phyloP scores from a whole-genome alignment of 805 yeast genomes.

The Barnettozyma salicaria region DNA sequence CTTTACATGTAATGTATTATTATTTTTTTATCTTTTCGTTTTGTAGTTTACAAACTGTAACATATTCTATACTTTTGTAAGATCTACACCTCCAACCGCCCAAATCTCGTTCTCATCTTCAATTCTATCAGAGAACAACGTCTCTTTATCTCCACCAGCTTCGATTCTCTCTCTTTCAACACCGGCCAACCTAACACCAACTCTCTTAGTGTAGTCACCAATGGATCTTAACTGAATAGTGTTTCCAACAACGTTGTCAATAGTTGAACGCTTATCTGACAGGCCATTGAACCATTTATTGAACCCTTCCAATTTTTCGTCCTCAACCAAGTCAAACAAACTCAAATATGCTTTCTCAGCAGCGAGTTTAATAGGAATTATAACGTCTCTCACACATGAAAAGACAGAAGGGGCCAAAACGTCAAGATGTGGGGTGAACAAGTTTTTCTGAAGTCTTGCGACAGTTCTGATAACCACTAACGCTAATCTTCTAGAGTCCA shows the following conservation, averaged over 20 bases:
- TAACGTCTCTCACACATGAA: constrained; percentile 75
- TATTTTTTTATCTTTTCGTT: constrained; percentile 1
- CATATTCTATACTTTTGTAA: constrained; percentile 24
- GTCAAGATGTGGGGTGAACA: constrained; percentile 50
- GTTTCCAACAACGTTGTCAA: constrained; percentile 41
- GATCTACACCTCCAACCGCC: constrained; percentile 74
- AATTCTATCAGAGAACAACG: constrained; percentile 74
- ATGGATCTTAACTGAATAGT: constrained; percentile 63
- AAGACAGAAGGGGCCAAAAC: constrained; percentile 67
- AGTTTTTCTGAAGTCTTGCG: constrained; percentile 52
- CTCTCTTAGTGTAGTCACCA: constrained; percentile 85
- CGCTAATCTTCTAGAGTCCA: constrained; percentile 75
- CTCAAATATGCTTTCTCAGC: constrained; percentile 87
- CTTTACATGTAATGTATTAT: background rate
- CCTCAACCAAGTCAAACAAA: constrained; percentile 67
- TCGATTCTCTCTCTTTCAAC: constrained; percentile 84
- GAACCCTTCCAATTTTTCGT: constrained; percentile 46
- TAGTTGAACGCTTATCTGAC: constrained; percentile 30
- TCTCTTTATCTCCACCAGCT: constrained; percentile 86
- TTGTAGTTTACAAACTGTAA: background rate
- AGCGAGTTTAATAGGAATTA: constrained; percentile 88
- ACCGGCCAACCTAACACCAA: constrained; percentile 76
- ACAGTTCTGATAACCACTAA: constrained; percentile 72
- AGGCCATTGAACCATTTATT: constrained; percentile 54
- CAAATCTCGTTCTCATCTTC: constrained; percentile 87